These are phyloP conservation scores for Inosperma sp. DNA, from an alignment of 768 basidiomycete species.

Conservation along the genomic window DNA sequence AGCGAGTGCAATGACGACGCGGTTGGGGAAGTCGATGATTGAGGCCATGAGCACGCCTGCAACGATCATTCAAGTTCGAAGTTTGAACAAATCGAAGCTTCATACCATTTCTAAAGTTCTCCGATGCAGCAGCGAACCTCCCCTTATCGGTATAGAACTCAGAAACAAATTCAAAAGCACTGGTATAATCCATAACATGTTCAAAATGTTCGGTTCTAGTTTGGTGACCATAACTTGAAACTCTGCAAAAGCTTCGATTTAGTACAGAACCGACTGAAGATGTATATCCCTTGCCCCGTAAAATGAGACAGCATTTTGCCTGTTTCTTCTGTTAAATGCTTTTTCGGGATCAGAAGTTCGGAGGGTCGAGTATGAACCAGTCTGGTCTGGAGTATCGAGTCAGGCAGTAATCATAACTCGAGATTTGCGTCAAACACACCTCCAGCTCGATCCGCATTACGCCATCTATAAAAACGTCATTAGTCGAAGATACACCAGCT, in stretches of 20 bases:
- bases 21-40: slow-evolving; percentile 62
- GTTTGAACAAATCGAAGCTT: slow-evolving; percentile 9
- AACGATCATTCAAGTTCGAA: not conserved
- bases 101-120: slow-evolving; percentile 43
- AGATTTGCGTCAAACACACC: slow-evolving; percentile 34
- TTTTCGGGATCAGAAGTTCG: slow-evolving; percentile 67
- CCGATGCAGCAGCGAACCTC: slow-evolving; percentile 35
- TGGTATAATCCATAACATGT: slow-evolving; percentile 51
- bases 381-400: slow-evolving; percentile 54
- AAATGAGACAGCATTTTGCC: slow-evolving; percentile 73
- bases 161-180: slow-evolving; percentile 65
- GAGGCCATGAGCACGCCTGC: slow-evolving; percentile 60
- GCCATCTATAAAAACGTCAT: slow-evolving; percentile 46
- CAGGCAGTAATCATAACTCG: slow-evolving; percentile 1
- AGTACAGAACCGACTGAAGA: not conserved
- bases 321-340: slow-evolving; percentile 60
- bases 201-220: slow-evolving; percentile 63
- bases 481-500: not conserved
- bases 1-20: slow-evolving; percentile 67
- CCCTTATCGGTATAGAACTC: slow-evolving; percentile 59
- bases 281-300: slow-evolving; percentile 43
- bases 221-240: slow-evolving; percentile 34
- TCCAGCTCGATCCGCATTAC: slow-evolving; percentile 88
- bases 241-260: slow-evolving; percentile 29
- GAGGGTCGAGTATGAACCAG: slow-evolving; percentile 80